phyloP scores from a whole-genome alignment of 2,329 filamentous ascomycete genomes.

The Cryphonectria parasitica region DNA sequence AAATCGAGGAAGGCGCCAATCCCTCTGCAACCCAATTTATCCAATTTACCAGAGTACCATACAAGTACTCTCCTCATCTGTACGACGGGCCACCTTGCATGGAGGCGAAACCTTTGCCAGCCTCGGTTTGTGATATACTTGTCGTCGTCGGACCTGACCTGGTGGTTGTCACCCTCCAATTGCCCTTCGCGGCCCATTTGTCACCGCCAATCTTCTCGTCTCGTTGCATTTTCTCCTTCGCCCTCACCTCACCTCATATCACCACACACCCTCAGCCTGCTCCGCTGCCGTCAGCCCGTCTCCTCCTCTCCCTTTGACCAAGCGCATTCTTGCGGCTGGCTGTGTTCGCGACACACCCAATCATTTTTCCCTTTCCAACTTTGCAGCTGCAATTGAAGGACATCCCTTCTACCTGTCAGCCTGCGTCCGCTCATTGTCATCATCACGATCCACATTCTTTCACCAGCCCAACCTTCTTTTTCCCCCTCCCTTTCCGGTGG shows the following conservation, averaged over 20 bases:
- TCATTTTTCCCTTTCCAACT: background rate
- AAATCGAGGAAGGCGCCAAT: constrained; percentile 6
- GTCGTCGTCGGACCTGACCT: background rate
- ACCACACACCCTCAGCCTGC: constrained; percentile 6
- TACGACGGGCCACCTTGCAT: constrained; percentile 6
- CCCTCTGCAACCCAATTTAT: background rate
- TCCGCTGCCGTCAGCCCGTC: constrained; percentile 16
- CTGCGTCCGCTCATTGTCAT: constrained; percentile 27
- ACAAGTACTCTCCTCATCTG: background rate
- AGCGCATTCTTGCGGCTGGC: constrained; percentile 18
- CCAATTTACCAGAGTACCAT: background rate
- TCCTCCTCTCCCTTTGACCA: constrained; percentile 12
- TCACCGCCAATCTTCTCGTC: background rate
- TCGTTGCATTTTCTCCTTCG: background rate
- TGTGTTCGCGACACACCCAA: background rate
- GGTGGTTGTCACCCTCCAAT: background rate
- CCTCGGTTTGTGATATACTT: background rate
- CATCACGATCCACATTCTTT: constrained; percentile 6
- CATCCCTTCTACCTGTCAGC: constrained; percentile 18
- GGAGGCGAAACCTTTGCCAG: background rate
- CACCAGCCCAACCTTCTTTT: constrained; percentile 1
- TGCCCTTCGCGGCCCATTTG: background rate
- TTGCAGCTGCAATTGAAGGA: constrained; percentile 27
- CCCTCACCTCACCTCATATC: constrained; percentile 10
- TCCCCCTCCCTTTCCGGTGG: background rate